A percentile compares a stretch with the other conserved stretches of the same genome.
Conservation (phyloP, 2,329 filamentous ascomycete species). For the Pestalotiopsis sp. region DNA sequence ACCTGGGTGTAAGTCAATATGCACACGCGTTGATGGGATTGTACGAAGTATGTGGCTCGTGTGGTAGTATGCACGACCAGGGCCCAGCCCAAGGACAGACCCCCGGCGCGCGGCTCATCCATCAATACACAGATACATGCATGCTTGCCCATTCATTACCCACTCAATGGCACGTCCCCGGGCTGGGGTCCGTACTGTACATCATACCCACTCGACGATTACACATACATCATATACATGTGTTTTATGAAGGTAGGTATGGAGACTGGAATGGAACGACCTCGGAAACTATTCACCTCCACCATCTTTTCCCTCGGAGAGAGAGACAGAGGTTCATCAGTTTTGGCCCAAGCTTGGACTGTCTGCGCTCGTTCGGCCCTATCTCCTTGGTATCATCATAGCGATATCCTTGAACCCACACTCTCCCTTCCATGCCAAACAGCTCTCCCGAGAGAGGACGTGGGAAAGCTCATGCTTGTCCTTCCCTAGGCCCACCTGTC, state of each 20-base stretch:
- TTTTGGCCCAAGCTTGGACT: neutral
- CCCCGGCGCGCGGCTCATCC: neutral
- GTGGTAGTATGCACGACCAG: neutral
- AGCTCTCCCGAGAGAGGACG: neutral
- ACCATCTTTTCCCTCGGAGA: neutral
- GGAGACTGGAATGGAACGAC: too few species aligned
- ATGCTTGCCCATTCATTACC: too few species aligned
- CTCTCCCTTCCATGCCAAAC: neutral
- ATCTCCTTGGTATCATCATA: neutral
- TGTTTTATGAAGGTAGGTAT: too few species aligned
- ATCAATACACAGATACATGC: neutral
- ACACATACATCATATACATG: neutral
- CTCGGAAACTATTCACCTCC: too few species aligned
- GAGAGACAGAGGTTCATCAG: neutral
- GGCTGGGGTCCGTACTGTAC: neutral
- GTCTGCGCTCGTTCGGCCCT: neutral
- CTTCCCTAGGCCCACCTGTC: neutral
- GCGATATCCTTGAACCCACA: constrained; percentile 5
- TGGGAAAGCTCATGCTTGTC: neutral
- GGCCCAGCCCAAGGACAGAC: neutral
- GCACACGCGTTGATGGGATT: neutral
- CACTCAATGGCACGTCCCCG: neutral
- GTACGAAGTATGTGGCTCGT: too few species aligned
- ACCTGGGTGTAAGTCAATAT: neutral
- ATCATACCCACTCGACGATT: neutral